phyloP scores from a whole-genome alignment of 148 eudicot species.

The Drosera capensis region DNA sequence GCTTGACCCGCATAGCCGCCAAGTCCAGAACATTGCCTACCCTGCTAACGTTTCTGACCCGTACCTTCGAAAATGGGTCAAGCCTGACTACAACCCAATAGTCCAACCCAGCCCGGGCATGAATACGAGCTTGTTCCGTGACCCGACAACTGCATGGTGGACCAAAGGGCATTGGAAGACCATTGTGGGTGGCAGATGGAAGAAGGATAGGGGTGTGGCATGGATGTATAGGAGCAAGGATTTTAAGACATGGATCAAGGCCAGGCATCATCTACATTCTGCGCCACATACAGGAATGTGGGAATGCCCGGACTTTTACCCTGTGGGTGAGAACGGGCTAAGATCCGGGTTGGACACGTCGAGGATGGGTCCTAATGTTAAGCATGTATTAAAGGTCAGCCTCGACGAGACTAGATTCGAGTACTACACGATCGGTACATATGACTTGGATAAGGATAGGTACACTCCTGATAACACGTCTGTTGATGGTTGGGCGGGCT shows the following conservation, averaged over 20 bases:
- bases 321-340: background rate
- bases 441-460: background rate
- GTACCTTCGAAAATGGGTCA: constrained; percentile 51
- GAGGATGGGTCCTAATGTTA: background rate
- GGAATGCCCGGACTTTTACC: background rate
- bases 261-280: constrained; percentile 49
- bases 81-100: constrained; percentile 68
- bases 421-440: background rate
- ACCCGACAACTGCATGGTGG: constrained; percentile 62
- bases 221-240: constrained; percentile 47
- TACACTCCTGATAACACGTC: background rate
- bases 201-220: constrained; percentile 32
- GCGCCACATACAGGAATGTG: background rate
- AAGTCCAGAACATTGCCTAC: constrained; percentile 62
- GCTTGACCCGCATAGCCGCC: constrained; percentile 16
- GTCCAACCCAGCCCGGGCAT: constrained; percentile 21
- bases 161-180: constrained; percentile 38
- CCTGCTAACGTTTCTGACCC: constrained; percentile 62
- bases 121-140: constrained; percentile 43
- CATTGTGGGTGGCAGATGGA: constrained; percentile 36
- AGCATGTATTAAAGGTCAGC: background rate
- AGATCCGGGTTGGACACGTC: background rate
- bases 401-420: background rate
- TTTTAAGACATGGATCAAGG: constrained; percentile 40
- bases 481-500: background rate